Base-by-base conservation (phyloP, 2,329 filamentous ascomycete species). In the Diplocarpon rosae region DNA sequence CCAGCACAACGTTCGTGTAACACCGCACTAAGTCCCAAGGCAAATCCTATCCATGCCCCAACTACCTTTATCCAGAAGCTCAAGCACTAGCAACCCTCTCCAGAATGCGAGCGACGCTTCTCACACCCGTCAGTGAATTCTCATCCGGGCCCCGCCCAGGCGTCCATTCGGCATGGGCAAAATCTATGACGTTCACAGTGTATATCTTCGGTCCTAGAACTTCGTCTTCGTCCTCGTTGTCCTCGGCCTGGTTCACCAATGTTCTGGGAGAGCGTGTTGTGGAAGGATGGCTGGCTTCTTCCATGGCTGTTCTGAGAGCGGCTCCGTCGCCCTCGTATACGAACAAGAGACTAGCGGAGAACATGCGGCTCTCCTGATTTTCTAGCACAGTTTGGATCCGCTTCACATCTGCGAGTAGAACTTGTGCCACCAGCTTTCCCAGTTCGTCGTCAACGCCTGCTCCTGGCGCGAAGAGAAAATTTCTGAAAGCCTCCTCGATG, bases 101-200 rank as follows among this genome's bases (percentile, higher is more conserved):
- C 55, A 96, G 80, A 27, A 95, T 80, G 48, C 71, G 70, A 41
- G 75, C 70, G 31, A 90, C 67, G 59, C 74, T 90, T 59, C 79
- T 71, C 50, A 95, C 76, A 0, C 89, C 89, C 30, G 69, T 68
- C 28, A 95, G 69, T 12, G 75, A 68, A 59, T 96, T 96, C 65
- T 94, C 82, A 62, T 98, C 92, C 0, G 84, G 82, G 0, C 90
- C 90, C 56, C 83, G 66, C 1, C 87, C 86, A 0, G 85, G 83
- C 1, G 78, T 83, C 80, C 57, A 96, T 39, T 71, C 67, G 10
- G 92, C 92, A 64, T 98, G 92, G 1, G 92, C 92, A 71, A 98
- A 98, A 63, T 98, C 92, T 56, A 98, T 98, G 51, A 98, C 72
- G 60, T 90, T 92, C 39, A 95, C 71, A 11, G 78, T 75, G 57